A percentile compares a stretch with the other conserved stretches of the same genome.
These are phyloP conservation scores for Colletotrichum graminicola DNA, from an alignment of 2,329 filamentous ascomycete genomes.

Conservation along the genomic window DNA sequence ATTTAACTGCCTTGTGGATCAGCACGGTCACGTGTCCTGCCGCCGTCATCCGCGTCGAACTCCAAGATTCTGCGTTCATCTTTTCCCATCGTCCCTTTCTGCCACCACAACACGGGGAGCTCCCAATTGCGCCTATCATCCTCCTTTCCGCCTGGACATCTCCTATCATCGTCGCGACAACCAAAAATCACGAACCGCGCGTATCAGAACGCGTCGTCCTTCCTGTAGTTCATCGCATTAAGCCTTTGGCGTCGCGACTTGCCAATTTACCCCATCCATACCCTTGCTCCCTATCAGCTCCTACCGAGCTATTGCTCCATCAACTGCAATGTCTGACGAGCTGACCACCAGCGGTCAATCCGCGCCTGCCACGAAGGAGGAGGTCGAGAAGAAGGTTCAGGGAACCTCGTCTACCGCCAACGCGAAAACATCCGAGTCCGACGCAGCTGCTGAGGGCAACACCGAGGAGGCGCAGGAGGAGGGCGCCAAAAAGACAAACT, in stretches of 20 bases:
- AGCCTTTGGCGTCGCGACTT: slow-evolving; percentile 41
- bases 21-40: slow-evolving; percentile 38
- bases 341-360: slow-evolving; percentile 45
- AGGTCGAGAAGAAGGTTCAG: slow-evolving; percentile 51
- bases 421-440: slow-evolving; percentile 45
- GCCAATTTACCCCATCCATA: slow-evolving; percentile 33
- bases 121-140: slow-evolving; percentile 52
- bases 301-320: slow-evolving; percentile 37
- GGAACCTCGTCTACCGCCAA: slow-evolving; percentile 50
- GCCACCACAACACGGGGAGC: slow-evolving; percentile 50
- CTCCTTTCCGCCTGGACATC: slow-evolving; percentile 44
- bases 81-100: slow-evolving; percentile 39
- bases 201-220: slow-evolving; percentile 48
- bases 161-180: slow-evolving; percentile 36
- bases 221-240: slow-evolving; percentile 33
- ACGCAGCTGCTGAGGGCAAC: slow-evolving; percentile 45
- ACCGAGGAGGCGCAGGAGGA: slow-evolving; percentile 43
- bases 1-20: slow-evolving; percentile 40
- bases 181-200: slow-evolving; percentile 43
- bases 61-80: slow-evolving; percentile 36
- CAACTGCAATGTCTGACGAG: slow-evolving; percentile 55
- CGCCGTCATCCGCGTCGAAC: slow-evolving; percentile 41
- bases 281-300: slow-evolving; percentile 18
- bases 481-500: slow-evolving; percentile 48
- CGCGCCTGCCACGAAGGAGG: slow-evolving; percentile 36